Evolutionary conservation across 257 asterid genomes (phyloP).

Genomic region (Sherardia arvensis): DNA sequence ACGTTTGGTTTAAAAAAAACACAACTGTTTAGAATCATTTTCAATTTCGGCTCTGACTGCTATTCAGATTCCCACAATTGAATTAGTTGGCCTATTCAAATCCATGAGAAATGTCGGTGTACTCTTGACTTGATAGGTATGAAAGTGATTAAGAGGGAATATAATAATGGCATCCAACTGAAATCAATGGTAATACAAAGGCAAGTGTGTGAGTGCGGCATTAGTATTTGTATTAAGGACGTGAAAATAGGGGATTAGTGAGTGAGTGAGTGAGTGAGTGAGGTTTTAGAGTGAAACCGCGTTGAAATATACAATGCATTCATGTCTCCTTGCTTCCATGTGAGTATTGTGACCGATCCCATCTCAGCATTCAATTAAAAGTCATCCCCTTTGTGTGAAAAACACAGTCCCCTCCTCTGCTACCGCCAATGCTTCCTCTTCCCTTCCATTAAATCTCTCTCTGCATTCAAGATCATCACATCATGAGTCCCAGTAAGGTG

Average conservation of each 20-base stretch:
- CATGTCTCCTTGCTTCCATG: slow-evolving; percentile 17
- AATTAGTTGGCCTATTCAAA: neutral
- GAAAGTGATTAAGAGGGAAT: neutral
- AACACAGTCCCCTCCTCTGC: neutral
- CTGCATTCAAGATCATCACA: slow-evolving; percentile 1
- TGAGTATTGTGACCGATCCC: slow-evolving; percentile 17
- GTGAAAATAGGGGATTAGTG: too few species aligned
- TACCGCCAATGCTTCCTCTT: neutral
- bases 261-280: too few species aligned
- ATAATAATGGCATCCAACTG: neutral
- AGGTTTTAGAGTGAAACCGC: slow-evolving; percentile 17
- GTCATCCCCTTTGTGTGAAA: slow-evolving; percentile 5
- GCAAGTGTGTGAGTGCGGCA: neutral
- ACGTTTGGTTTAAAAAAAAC: too few species aligned
- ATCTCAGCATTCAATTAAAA: slow-evolving; percentile 2
- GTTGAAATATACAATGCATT: slow-evolving; percentile 2
- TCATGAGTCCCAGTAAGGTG: slow-evolving; percentile 26
- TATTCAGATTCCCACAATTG: neutral
- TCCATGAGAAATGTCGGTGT: neutral
- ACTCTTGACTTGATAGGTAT: neutral
- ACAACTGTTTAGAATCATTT: too few species aligned
- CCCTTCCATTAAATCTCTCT: slow-evolving; percentile 17
- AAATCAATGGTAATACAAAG: too few species aligned
- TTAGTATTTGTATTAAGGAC: too few species aligned
- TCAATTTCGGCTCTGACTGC: neutral